A percentile compares a stretch with the other conserved stretches of the same genome.
Evolutionary conservation across 352 stramenopile species (phyloP).

Genomic region (Blastocystis sp.): DNA sequence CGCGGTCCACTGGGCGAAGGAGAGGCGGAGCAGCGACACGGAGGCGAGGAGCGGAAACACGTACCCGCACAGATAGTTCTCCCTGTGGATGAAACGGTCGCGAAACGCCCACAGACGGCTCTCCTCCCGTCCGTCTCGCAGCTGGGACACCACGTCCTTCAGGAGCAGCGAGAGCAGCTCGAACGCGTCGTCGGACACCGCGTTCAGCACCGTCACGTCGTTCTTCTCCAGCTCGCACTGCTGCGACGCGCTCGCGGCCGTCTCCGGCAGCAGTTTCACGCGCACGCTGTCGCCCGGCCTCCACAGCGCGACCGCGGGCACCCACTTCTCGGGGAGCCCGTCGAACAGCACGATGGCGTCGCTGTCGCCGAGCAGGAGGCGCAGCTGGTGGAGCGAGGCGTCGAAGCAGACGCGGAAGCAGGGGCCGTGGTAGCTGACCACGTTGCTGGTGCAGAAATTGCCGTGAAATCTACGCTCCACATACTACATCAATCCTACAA

Average conservation of each 20-base stretch:
- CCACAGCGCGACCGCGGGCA: conserved; percentile 41
- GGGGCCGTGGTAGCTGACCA: not conserved
- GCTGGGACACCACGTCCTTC: conserved; percentile 6
- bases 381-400: conserved; percentile 1
- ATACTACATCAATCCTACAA: not conserved
- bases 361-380: not conserved
- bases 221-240: not conserved
- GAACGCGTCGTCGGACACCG: not conserved
- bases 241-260: not conserved
- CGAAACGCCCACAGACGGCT: not conserved
- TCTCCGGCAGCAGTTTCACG: not conserved
- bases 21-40: not conserved
- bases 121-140: not conserved
- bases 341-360: conserved; percentile 33
- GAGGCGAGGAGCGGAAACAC: conserved; percentile 27
- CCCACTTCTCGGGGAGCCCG: conserved; percentile 22
- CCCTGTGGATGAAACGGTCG: not conserved
- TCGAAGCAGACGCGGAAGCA: conserved; percentile 19
- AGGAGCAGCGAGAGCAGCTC: not conserved
- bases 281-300: not conserved
- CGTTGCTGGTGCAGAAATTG: conserved; percentile 38
- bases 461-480: conserved; percentile 29
- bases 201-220: not conserved
- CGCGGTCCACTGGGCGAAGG: not conserved
- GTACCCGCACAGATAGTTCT: conserved; percentile 16